Conservation (phyloP, 202 grass and related monocot species). For the Zoysia matrella region DNA sequence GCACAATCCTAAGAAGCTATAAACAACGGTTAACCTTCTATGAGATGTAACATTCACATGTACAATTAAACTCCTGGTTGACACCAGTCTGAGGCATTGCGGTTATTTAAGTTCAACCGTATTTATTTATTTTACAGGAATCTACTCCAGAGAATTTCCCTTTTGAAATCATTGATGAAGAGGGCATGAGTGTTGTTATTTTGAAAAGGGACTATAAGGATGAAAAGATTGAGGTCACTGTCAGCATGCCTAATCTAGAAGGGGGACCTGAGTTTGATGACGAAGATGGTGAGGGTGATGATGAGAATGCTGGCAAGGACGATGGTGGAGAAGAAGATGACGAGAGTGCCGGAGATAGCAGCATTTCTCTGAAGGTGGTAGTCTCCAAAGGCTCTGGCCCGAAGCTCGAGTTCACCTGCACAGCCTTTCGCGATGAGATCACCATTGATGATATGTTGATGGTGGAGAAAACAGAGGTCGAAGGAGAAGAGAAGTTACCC, state of each 20-base stretch:
- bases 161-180: constrained; percentile 72
- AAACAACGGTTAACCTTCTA: not conserved
- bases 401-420: constrained; percentile 82
- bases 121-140: constrained; percentile 46
- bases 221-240: constrained; percentile 70
- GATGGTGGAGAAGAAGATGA: constrained; percentile 28
- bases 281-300: constrained; percentile 40
- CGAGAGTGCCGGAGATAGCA: constrained; percentile 49
- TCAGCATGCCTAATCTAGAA: constrained; percentile 80
- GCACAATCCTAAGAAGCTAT: not conserved
- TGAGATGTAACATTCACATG: not conserved
- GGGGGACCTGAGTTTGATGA: constrained; percentile 60
- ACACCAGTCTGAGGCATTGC: not conserved
- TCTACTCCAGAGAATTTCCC: constrained; percentile 67
- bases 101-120: constrained; percentile 1
- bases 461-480: constrained; percentile 40
- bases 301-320: constrained; percentile 32
- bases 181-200: constrained; percentile 64
- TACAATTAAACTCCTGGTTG: constrained; percentile 1
- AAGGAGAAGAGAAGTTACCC: constrained; percentile 63
- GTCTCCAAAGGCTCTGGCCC: constrained; percentile 68
- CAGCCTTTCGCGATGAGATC: constrained; percentile 80
- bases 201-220: constrained; percentile 68
- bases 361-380: constrained; percentile 67
- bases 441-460: constrained; percentile 89